Base-by-base conservation (phyloP, 768 basidiomycete genomes). In the Asterophora lycoperdoides region DNA sequence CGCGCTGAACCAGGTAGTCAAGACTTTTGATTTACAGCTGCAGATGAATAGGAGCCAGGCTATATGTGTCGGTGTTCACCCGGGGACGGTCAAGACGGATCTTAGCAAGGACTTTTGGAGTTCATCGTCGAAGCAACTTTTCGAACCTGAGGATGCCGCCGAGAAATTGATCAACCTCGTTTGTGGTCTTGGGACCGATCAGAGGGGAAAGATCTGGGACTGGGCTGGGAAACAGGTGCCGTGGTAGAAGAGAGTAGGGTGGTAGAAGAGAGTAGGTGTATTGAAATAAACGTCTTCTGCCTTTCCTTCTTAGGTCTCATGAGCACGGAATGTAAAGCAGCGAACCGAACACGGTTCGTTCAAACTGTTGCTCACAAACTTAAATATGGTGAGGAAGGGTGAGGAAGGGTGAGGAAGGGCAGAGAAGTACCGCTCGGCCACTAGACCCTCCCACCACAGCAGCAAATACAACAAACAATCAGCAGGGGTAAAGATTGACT, bases 1-100 rank as follows among this genome's bases (percentile, higher is more conserved):
- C 0, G 80, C 81, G 42, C 73, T 84, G 41, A 81, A 84, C 55
- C 80, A 83, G 55, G 72, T 77, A n/a, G 60, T 82, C 59, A 77
- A 76, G 53, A 82, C 79, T 14, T 81, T 81, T 54, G 79, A 84
- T 60, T 53, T 76, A 41, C 72, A 82, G 46, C 64, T 83, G 30
- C 62, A 74, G 56, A 66, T 72, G 64, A 72, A 74, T 54, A 71
- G 69, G 42, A 65, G 56, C 4, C 67, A 69, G 23, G 76, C 79
- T 15, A 76, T 82, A 39, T 75, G 73, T 54, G 71, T 81, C 19
- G 79, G 77, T 5, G 64, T 81, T 14, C 80, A 82, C 57, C 81
- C 81, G 2, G 80, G 80, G 1, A 82, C 80, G 0, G 75, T 83
- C 33, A 78, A 77, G 63, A 82, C 81, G 10, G 75, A 78, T 46